phyloP scores from a whole-genome alignment of 1,139 yeast genomes.

The Candida tunisiensis region DNA sequence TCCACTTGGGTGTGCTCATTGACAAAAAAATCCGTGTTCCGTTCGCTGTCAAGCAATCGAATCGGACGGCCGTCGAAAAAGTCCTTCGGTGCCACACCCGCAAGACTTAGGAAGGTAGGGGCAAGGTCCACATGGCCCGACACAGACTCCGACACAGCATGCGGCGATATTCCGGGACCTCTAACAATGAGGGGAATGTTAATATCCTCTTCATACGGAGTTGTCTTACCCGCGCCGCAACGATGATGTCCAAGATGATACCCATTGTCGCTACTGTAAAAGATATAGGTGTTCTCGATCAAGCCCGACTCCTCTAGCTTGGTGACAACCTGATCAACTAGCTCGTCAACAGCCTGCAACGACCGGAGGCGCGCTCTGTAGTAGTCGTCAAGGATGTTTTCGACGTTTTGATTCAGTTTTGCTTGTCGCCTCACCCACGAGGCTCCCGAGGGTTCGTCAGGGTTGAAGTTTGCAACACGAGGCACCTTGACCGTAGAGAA shows the following conservation, averaged over 20 bases:
- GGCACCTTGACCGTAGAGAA: constrained; percentile 3
- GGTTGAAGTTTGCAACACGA: constrained; percentile 3
- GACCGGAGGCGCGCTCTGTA: constrained; percentile 3
- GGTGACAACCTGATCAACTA: constrained; percentile 2
- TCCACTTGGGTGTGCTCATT: constrained; percentile 3
- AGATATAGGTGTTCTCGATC: constrained; percentile 3
- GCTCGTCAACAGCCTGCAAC: constrained; percentile 4
- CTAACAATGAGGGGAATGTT: constrained; percentile 3
- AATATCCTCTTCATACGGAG: constrained; percentile 3
- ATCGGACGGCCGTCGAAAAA: constrained; percentile 3
- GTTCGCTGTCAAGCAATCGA: background rate
- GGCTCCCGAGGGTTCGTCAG: constrained; percentile 3
- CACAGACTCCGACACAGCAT: background rate
- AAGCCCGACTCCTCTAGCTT: constrained; percentile 2
- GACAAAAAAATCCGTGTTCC: no score
- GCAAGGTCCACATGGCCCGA: constrained; percentile 2
- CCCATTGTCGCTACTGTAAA: constrained; percentile 4
- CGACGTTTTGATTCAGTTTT: background rate
- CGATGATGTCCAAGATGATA: constrained; percentile 4
- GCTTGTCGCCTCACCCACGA: background rate
- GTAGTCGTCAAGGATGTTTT: constrained; percentile 1
- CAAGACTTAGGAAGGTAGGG: constrained; percentile 2
- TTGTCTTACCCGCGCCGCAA: constrained; percentile 3
- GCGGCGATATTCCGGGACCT: constrained; percentile 3
- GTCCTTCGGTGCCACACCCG: constrained; percentile 1